Evolutionary conservation across 176 grass and related monocot species (phyloP).

Genomic region (Rhipidocladum racemiflorum): DNA sequence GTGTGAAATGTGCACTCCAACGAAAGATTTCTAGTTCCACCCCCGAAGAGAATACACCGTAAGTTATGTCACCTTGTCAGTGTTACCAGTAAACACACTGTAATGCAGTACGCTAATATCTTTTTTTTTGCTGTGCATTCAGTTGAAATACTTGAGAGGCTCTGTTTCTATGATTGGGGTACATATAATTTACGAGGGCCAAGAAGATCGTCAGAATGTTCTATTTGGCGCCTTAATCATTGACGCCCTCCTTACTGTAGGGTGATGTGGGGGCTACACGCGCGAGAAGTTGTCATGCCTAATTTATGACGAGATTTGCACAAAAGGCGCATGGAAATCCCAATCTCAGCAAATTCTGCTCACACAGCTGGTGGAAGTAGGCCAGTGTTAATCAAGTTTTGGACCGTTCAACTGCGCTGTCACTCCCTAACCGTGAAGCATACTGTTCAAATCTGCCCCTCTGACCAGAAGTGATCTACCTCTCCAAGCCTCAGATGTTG

Average conservation of each 20-base stretch:
- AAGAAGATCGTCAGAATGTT: conserved; percentile 29
- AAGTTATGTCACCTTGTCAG: background rate
- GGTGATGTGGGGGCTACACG: background rate
- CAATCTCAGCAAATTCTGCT: conserved; percentile 15
- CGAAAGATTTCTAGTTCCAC: too few relatives aligned
- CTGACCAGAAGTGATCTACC: background rate
- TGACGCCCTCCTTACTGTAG: background rate
- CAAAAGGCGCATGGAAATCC: background rate
- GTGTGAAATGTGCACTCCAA: too few relatives aligned
- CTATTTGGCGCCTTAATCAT: conserved; percentile 24
- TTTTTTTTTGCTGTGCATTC: background rate
- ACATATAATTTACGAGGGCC: background rate
- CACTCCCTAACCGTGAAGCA: conserved; percentile 8
- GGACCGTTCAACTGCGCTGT: background rate
- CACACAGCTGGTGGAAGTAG: background rate
- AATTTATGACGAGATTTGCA: background rate
- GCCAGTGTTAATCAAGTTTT: background rate
- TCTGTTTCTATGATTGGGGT: background rate
- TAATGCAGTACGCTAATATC: background rate
- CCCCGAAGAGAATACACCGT: too few relatives aligned
- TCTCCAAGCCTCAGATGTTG: background rate
- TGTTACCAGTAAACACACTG: background rate
- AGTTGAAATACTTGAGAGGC: background rate
- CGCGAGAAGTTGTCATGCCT: background rate
- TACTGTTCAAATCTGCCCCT: background rate